Evolutionary conservation across 176 grass and related monocot species (phyloP), one percentile per base, ranked within the genome.

Genomic region (Puya raimondii): DNA sequence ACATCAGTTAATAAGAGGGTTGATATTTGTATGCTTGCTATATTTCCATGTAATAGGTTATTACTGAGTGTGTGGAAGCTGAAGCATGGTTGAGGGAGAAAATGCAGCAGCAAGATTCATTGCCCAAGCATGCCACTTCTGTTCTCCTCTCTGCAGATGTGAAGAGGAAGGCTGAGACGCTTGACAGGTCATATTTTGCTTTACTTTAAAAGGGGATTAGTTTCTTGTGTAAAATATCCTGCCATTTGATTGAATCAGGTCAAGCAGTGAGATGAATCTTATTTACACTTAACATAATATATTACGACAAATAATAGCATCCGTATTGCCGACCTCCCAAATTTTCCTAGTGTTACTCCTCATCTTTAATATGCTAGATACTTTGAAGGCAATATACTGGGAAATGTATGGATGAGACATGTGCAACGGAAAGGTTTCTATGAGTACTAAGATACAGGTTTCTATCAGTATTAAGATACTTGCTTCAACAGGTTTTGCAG

Each of bases 81-180:
- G 88, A 96, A 53, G 22, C 65, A 49, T 91, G 88, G 91, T 65
- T 91, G 25, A 65, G 23, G 22, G 88, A 84, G 71, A 86, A 49
- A 64, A 49, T 69, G 53, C 83, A 88, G 53, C 78, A 91, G 63
- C 88, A 96, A 70, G 75, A 88, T 77, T 69, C 75, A 18, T 68
- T 88, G 50, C 83, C 91, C 26, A 96, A 91, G 70, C 79, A 86
- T 26, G 78, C 88, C 17, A 70, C 70, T 63, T 85, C 85, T 61
- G 83, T 72, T 13, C 53, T 96, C 14, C 75, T 82, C 6, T 76
- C 71, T 52, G 84, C 85, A 5, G 85, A 96, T 23, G 13, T 96
- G 1, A 88, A 78, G 63, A 88, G 77, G 59, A 88, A 86, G 76
- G 88, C 80, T 11, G 91, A 96, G 78, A 50, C 80, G 29, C 80